Percentiles rank a stretch among this genome's conserved stretches.
Evolutionary conservation across 371 early-diverging fungal species (phyloP).

Genomic region (Mortierella sp.): DNA sequence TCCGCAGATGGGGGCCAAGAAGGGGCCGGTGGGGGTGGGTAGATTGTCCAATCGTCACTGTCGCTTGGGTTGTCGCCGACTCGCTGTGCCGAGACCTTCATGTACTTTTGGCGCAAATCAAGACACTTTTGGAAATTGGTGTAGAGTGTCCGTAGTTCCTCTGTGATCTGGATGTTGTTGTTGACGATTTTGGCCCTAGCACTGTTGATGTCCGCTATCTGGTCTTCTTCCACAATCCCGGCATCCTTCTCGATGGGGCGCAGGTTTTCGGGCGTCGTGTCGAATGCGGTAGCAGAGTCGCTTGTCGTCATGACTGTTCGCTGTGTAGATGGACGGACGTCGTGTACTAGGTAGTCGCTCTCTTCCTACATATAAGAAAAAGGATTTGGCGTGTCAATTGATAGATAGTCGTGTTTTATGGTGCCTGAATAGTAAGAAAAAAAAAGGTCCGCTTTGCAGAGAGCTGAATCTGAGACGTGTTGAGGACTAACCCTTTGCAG

Average conservation of each 20-base stretch:
- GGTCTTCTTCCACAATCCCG: conserved; percentile 19
- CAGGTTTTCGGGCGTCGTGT: conserved; percentile 13
- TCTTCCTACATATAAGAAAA: conserved; percentile 11
- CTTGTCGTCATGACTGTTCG: not conserved
- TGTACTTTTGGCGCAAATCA: conserved; percentile 89
- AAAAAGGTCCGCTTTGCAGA: not conserved
- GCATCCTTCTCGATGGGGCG: conserved; percentile 11
- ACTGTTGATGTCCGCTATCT: not conserved
- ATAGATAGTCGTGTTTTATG: not conserved
- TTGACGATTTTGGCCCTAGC: not conserved
- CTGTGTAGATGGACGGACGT: not conserved
- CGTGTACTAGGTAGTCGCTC: conserved; percentile 22
- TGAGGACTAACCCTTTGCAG: conserved; percentile 31
- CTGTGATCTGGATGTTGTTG: conserved; percentile 36
- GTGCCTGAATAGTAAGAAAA: not conserved
- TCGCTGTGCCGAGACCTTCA: conserved; percentile 81
- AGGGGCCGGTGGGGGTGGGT: conserved; percentile 90
- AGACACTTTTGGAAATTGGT: conserved; percentile 77
- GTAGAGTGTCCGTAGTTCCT: conserved; percentile 66
- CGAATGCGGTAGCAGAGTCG: not conserved
- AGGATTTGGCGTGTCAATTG: not conserved
- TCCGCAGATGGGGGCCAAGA: conserved; percentile 75
- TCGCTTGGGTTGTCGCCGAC: conserved; percentile 92
- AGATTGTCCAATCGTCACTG: conserved; percentile 83
- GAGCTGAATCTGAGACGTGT: not conserved